Base-by-base conservation (phyloP, 352 stramenopile genomes). In the Phytophthora brassicae region DNA sequence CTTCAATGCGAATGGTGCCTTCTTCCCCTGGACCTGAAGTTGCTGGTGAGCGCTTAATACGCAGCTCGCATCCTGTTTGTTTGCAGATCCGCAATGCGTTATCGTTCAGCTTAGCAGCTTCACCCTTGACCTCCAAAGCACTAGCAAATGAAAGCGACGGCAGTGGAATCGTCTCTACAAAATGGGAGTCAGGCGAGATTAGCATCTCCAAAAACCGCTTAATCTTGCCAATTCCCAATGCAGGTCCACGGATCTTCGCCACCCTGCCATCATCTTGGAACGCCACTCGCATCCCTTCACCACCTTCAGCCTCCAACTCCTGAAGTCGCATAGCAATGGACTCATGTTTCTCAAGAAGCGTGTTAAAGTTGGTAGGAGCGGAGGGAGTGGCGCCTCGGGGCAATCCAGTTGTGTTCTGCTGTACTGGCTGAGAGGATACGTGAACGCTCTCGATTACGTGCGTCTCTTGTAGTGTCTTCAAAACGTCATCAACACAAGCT, bases 161-260 rank as follows among this genome's bases (percentile, higher is more conserved):
- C 14, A 93, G 60, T 33, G 75, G 48, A 52, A 91, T 89, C 19
- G 70, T 82, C 57, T 90, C 80, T 5, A 88, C 69, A 39, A 89
- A 89, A 45, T 84, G 79, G 6, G 64, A 64, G n/a, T 81, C 72
- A 13, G 78, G 51, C 4, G 76, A 74, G 12, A 85, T 68, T 8
- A 93, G 69, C 84, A 91, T 91, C 44, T 89, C 80, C 29, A 93
- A 52, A 45, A 91, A 93, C 38, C 65, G 75, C 65, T 90, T 91
- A 38, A 93, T 63, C 43, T 81, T 75, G 42, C 78, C 81, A 45
- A 91, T 86, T 35, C 80, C 81, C 55, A 90, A 56, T 2, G 82
- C 79, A 3, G 78, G 70, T 13, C 84, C 84, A 36, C 84, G 84
- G 46, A 93, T 87, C 58, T 89, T 88, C 41, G 81, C 84, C 17